A percentile compares a stretch with the other conserved stretches of the same genome.
Evolutionary conservation across 2,329 filamentous ascomycete species (phyloP).

Genomic region (Coniochaeta sp.): DNA sequence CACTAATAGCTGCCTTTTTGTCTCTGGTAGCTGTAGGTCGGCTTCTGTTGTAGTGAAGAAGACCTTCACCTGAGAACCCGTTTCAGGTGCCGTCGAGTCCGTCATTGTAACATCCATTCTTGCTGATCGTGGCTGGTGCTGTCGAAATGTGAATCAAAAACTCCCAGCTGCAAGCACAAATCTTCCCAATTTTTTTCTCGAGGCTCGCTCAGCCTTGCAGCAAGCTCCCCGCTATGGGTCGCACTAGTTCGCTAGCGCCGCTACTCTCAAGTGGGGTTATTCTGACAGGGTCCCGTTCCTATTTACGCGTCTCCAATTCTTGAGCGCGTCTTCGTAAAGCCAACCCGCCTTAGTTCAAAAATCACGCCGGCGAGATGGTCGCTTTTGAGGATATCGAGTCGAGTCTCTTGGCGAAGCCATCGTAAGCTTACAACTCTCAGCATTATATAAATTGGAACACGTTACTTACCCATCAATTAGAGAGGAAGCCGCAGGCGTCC

Average conservation of each 20-base stretch:
- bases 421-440: slow-evolving; percentile 27
- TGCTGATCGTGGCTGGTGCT: background rate
- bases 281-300: background rate
- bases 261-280: background rate
- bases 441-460: slow-evolving; percentile 13
- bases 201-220: slow-evolving; percentile 2
- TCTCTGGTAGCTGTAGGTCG: slow-evolving; percentile 56
- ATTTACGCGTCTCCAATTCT: background rate
- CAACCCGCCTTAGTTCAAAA: background rate
- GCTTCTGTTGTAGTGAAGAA: slow-evolving; percentile 58
- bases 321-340: background rate
- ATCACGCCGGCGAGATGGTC: slow-evolving; percentile 28
- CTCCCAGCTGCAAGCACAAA: background rate
- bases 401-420: slow-evolving; percentile 39
- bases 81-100: slow-evolving; percentile 16
- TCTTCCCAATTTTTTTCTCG: slow-evolving; percentile 5
- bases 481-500: slow-evolving; percentile 25
- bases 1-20: slow-evolving; percentile 54
- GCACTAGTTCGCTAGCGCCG: background rate
- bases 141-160: background rate
- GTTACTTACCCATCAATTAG: slow-evolving; percentile 16
- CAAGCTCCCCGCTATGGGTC: background rate
- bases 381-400: slow-evolving; percentile 33
- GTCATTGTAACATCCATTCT: slow-evolving; percentile 16
- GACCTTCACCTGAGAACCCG: slow-evolving; percentile 53